Percentiles rank a stretch among this genome's conserved stretches.
phyloP scores from a whole-genome alignment of 768 basidiomycete species.

The Boletus tylopilopsis region DNA sequence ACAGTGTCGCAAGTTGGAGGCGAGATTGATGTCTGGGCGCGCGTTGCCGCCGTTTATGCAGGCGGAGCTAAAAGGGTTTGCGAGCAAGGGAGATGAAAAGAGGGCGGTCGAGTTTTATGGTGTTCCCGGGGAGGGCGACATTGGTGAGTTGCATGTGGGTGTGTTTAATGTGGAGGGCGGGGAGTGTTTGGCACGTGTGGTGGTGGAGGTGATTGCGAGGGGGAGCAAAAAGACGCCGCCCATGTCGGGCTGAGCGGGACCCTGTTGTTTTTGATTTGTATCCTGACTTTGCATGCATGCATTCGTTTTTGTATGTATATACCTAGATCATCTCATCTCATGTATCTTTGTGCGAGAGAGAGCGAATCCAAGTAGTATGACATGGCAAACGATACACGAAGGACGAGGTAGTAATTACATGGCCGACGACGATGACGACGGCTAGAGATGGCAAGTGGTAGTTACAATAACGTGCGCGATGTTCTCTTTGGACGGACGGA shows the following conservation, averaged over 20 bases:
- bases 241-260: constrained; percentile 26
- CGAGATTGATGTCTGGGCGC: constrained; percentile 47
- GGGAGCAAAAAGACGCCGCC: constrained; percentile 25
- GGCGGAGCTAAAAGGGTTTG: constrained; percentile 42
- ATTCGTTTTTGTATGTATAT: constrained; percentile 19
- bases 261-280: constrained; percentile 13
- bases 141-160: constrained; percentile 53
- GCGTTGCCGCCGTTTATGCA: constrained; percentile 55
- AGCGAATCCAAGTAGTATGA: no score
- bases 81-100: constrained; percentile 35
- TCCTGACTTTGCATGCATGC: constrained; percentile 13
- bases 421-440: constrained; percentile 11
- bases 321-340: no score
- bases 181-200: constrained; percentile 50
- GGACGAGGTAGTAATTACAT: constrained; percentile 25
- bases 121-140: constrained; percentile 44
- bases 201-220: constrained; percentile 51
- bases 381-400: constrained; percentile 16
- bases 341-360: no score
- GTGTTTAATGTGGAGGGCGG: constrained; percentile 49
- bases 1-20: constrained; percentile 40
- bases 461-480: constrained; percentile 25
- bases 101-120: constrained; percentile 57
- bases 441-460: constrained; percentile 14
- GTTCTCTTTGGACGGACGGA: constrained; percentile 9